These are phyloP conservation scores for Chlamydomonas reinhardtii DNA, from an alignment of 163 green algal species.

Conservation along the genomic window DNA sequence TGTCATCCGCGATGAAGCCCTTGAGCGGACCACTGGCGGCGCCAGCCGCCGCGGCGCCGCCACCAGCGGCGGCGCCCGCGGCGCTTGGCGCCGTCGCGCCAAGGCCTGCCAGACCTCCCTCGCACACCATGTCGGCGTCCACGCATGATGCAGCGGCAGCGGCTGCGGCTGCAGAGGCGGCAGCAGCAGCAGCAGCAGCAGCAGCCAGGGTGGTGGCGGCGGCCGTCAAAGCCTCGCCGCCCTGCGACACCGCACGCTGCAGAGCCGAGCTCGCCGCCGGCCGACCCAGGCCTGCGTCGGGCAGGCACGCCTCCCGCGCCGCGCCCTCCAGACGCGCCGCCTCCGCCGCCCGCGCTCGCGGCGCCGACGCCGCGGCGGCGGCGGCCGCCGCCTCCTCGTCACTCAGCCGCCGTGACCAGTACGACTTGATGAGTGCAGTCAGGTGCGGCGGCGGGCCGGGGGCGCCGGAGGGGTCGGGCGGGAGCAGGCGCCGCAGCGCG, in stretches of 20 bases:
- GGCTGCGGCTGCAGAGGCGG: not conserved
- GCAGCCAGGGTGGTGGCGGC: not conserved
- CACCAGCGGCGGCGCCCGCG: not conserved
- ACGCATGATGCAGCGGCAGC: not conserved
- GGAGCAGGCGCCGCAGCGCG: conserved; percentile 12
- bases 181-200: not conserved
- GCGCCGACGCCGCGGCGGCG: not conserved
- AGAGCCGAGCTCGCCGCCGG: not conserved
- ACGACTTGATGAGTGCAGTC: conserved; percentile 16
- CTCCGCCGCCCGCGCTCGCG: not conserved
- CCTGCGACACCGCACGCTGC: not conserved
- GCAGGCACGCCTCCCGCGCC: not conserved
- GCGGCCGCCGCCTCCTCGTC: not conserved
- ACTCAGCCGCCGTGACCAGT: not conserved
- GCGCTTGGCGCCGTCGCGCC: not conserved
- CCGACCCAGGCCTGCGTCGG: not conserved
- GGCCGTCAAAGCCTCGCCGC: not conserved
- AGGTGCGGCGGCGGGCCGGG: not conserved
- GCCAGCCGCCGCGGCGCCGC: not conserved
- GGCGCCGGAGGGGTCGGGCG: not conserved
- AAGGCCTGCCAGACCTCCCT: no score
- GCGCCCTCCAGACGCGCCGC: not conserved
- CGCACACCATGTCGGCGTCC: no score
- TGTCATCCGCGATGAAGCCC: not conserved
- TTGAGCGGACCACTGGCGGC: not conserved